Conservation (phyloP, 2,329 filamentous ascomycete species). For the Aspergillus vadensis region DNA sequence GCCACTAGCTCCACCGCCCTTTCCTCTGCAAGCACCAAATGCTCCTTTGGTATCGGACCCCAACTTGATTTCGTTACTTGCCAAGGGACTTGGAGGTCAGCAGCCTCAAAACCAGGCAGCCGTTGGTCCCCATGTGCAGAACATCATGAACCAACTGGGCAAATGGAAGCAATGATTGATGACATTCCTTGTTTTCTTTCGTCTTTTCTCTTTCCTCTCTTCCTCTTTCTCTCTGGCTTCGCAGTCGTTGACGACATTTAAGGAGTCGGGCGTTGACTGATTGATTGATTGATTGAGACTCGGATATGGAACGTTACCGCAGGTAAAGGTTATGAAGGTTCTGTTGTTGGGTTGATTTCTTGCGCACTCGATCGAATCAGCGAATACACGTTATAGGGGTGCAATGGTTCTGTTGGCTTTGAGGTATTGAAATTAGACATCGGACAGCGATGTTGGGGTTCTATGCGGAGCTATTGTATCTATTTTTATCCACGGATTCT, state of each 20-base stretch:
- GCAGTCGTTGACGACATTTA: conserved; percentile 12
- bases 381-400: conserved; percentile 14
- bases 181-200: conserved; percentile 23
- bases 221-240: conserved; percentile 11
- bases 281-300: conserved; percentile 20
- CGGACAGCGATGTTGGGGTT: not conserved
- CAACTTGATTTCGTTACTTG: conserved; percentile 41
- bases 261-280: conserved; percentile 23
- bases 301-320: conserved; percentile 11
- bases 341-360: conserved; percentile 13
- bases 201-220: conserved; percentile 19
- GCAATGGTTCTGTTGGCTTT: conserved; percentile 8
- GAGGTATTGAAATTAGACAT: conserved; percentile 6
- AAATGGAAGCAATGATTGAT: conserved; percentile 49
- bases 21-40: conserved; percentile 32
- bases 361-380: conserved; percentile 9
- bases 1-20: conserved; percentile 31
- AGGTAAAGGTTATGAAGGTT: conserved; percentile 12
- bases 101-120: conserved; percentile 38
- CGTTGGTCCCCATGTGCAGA: conserved; percentile 46
- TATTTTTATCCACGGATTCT: not conserved
- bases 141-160: conserved; percentile 51
- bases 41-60: conserved; percentile 36
- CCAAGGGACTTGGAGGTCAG: conserved; percentile 41
- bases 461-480: conserved; percentile 1